Evolutionary conservation across 495 filamentous ascomycete genomes (phyloP), one percentile per base, ranked within the genome.

Genomic region (Hypoxylon subgilvum): DNA sequence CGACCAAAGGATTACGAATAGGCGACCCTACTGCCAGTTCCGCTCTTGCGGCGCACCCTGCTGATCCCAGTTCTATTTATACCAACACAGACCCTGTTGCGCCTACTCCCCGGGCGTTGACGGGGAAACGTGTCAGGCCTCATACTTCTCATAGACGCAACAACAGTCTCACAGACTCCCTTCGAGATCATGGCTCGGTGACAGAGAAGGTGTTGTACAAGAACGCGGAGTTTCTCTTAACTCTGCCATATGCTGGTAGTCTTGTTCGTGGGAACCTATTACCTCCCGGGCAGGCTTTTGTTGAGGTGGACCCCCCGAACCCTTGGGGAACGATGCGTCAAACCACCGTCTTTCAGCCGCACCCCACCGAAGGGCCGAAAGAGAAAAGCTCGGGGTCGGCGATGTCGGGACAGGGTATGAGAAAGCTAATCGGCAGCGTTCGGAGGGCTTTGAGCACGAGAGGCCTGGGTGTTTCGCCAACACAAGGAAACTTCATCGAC

Each of bases 351-450:
- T 76, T 83, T 66, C 81, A 72, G 52, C 76, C 63, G 36, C 73
- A 61, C 12, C 55, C 69, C 13, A 63, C 34, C 27, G 63, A 70
- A 23, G 44, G 48, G 46, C 63, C 64, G 41, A 82, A 78, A 51
- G 72, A 68, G 46, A 76, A 72, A 55, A 40, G 54, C 16, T 71
- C 68, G 17, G 79, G 75, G 4, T 80, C 75, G 16, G 77, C 77
- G 57, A 81, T 82, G 79, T 80, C 80, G 4, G 74, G 79, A 1
- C 79, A 76, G 39, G 89, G 90, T 1, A 87, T 97, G 78, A 90
- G 86, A 70, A 94, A 85, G 59, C 77, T 97, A 2, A 79, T 98
- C 38, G 92, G 92, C 0, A 91, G 88, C 56, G 90, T 97, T 27
- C 87, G 90, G 35, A 88, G 93, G 28, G 93, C 86, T n/a, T 70